Evolutionary conservation across 1,284 basidiomycete species (phyloP), one percentile per base, ranked within the genome.

Genomic region (Schizopora paradoxa): DNA sequence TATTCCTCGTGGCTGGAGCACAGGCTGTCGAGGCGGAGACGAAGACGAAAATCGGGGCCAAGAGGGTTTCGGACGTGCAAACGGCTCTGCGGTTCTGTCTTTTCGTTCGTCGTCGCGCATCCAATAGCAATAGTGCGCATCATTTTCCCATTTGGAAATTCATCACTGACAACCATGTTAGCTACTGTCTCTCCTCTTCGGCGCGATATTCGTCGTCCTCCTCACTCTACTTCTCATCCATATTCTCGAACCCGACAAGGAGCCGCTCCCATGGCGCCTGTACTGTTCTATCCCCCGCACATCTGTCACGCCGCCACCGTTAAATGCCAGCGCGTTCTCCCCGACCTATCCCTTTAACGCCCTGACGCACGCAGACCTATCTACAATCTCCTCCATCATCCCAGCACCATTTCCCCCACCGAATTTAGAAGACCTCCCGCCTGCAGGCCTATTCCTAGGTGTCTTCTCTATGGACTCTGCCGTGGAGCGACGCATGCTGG

Each of bases 211-310:
- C 58, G 79, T 81, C 48, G 77, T 90, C 51, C 82, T 81, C 54
- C 73, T 88, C 54, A 86, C 89, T 47, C 77, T 91, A 48, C 72
- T 89, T 45, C 76, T 97, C 63, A 93, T 92, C 61, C 87, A 95
- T 64, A 78, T 94, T 52, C 79, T 97, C 59, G 94, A 97, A 61
- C 91, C 93, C 36, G 95, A 99, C 74, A 97, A 97, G 64, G 86
- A 88, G 47, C 86, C 91, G 11, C 67, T 95, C 23, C 93, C 94
- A 34, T 99, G 93, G 92, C 81, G 92, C 54, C 81, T 84, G 21
- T 95, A 95, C 63, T 98, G 95, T 65, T 77, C 86, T 43, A 68
- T 81, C 51, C 74, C 80, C 32, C 71, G 74, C 41, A 47, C 66
- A 27, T 72, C 77, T 13, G 56, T 59, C 4, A 50, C 56, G 10